Percentiles rank a stretch among this genome's conserved stretches.
Conservation (phyloP, 2,329 filamentous ascomycete genomes). For the Passalora sequoiae region DNA sequence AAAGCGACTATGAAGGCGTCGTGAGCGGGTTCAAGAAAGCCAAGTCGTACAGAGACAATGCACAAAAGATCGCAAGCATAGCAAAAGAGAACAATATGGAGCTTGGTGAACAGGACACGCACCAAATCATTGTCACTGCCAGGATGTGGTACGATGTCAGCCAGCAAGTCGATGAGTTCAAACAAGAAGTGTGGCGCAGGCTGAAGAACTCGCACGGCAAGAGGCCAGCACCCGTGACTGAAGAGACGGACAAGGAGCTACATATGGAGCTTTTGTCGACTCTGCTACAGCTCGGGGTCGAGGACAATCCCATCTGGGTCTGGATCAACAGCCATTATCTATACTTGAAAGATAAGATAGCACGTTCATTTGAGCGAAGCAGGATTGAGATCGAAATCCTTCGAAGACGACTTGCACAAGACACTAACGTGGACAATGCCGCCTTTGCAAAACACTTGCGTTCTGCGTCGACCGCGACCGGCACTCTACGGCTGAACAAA, state of each 20-base stretch:
- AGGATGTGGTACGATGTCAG: slow-evolving; percentile 95
- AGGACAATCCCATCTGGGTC: slow-evolving; percentile 90
- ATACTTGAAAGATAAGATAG: slow-evolving; percentile 80
- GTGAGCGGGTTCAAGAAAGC: slow-evolving; percentile 83
- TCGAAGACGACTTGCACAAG: slow-evolving; percentile 70
- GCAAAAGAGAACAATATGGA: slow-evolving; percentile 47
- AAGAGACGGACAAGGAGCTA: slow-evolving; percentile 58
- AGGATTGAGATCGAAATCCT: slow-evolving; percentile 90
- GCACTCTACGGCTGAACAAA: slow-evolving; percentile 20
- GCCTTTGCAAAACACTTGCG: slow-evolving; percentile 71
- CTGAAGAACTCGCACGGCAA: slow-evolving; percentile 42
- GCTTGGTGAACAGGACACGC: slow-evolving; percentile 72
- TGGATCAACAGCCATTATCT: slow-evolving; percentile 91
- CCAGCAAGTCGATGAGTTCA: slow-evolving; percentile 78
- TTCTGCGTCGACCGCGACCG: slow-evolving; percentile 48
- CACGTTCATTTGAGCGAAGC: slow-evolving; percentile 72
- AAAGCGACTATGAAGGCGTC: slow-evolving; percentile 82
- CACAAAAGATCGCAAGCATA: slow-evolving; percentile 60
- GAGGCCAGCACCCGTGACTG: slow-evolving; percentile 24
- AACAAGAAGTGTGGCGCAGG: slow-evolving; percentile 81
- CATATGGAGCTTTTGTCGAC: slow-evolving; percentile 88
- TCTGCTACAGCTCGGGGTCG: slow-evolving; percentile 86
- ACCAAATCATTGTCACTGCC: slow-evolving; percentile 80
- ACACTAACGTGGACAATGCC: slow-evolving; percentile 64
- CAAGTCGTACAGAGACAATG: slow-evolving; percentile 74